A percentile compares a stretch with the other conserved stretches of the same genome.
These are phyloP conservation scores for Elsinoe arachidis DNA, from an alignment of 2,329 filamentous ascomycete species.

Conservation along the genomic window DNA sequence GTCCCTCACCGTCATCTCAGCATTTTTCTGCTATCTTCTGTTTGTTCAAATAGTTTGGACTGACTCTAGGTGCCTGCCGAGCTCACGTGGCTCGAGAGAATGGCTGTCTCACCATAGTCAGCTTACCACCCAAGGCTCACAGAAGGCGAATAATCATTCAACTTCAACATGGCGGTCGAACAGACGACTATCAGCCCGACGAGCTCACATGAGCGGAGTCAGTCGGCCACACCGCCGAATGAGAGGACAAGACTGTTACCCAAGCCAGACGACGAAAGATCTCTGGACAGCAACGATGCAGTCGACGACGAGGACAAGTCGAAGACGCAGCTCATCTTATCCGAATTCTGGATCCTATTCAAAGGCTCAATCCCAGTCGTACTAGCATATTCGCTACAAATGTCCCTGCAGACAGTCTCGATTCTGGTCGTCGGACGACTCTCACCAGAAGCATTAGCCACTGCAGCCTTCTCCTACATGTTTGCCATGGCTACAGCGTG, in stretches of 20 bases:
- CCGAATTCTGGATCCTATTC: slow-evolving; percentile 60
- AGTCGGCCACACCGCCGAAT: slow-evolving; percentile 24
- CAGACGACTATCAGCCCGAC: not conserved
- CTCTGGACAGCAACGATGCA: slow-evolving; percentile 30
- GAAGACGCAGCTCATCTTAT: slow-evolving; percentile 32
- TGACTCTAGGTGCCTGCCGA: not conserved
- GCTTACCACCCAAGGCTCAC: not conserved
- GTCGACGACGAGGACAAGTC: slow-evolving; percentile 28
- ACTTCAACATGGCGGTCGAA: not conserved
- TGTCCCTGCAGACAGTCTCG: slow-evolving; percentile 73
- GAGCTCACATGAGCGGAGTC: not conserved
- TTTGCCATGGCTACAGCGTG: slow-evolving; percentile 85
- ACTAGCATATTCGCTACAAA: slow-evolving; percentile 75
- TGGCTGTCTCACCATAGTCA: not conserved
- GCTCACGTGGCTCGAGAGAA: not conserved
- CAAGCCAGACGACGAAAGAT: slow-evolving; percentile 27
- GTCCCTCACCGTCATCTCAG: not conserved
- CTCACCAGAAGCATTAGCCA: slow-evolving; percentile 70
- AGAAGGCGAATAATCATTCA: not conserved
- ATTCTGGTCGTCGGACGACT: slow-evolving; percentile 73
- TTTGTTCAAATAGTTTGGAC: not conserved
- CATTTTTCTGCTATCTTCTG: not conserved
- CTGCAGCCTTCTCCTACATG: slow-evolving; percentile 84
- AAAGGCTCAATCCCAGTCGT: slow-evolving; percentile 69
- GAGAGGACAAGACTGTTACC: slow-evolving; percentile 38